Base-by-base conservation (phyloP, 495 filamentous ascomycete genomes). In the Niebla homalea region DNA sequence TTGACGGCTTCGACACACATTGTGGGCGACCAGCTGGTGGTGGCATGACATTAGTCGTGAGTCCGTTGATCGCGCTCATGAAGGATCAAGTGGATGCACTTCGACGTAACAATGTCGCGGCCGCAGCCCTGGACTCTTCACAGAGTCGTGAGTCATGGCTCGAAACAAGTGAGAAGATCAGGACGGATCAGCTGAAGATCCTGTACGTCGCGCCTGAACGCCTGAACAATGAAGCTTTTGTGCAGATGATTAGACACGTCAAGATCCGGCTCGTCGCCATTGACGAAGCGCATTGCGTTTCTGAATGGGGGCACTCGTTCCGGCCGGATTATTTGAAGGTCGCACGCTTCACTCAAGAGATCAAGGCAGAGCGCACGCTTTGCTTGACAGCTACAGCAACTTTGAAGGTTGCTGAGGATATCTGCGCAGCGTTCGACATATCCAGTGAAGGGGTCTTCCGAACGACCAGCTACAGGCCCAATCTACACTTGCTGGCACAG, bases 241-340 rank as follows among this genome's bases (percentile, higher is more conserved):
- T 80, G 10, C 70, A 72, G 42, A 71, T 62, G 20, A 70, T 79
- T 50, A 76, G 71, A 40, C 48, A 60, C 21, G 63, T 73, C 4
- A 71, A 65, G 0, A 63, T 81, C 19, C 70, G 78, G 6, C 58
- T 80, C 12, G 56, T 80, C 18, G 77, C 77, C 5, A 67, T 79
- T 22, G 77, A 80, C 53, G 74, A 80, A 50, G 76, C 76, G 7
- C 76, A 78, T 61, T 80, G 76, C 50, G 72, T 80, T 14, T 79
- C 74, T 8, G 73, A 79, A 60, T 80, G 76, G 76, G 76, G 76
- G 0, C 76, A 78, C 48, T 70, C 73, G 7, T 80, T 79, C 51
- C 61, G 76, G 12, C 76, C 75, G 0, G 75, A 79, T 51, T 79
- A 80, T 60, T 68, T 80, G 22, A 79, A 52, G 52, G 70, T 81